Base-by-base conservation (phyloP, 371 early-diverging fungal genomes). In the Actinomortierella ambigua region DNA sequence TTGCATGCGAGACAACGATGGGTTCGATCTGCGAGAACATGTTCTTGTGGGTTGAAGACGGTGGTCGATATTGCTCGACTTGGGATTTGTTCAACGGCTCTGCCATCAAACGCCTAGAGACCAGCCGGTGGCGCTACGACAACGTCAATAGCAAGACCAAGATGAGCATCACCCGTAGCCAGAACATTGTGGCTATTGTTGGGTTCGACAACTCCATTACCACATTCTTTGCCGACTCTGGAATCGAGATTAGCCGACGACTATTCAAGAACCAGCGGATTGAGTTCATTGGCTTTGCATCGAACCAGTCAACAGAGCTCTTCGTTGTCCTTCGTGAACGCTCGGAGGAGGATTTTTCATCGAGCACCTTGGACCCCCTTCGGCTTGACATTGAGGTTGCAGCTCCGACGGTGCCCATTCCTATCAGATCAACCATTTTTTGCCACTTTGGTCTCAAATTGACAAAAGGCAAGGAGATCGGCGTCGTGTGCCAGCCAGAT, bases 1-100 rank as follows among this genome's bases (percentile, higher is more conserved):
- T 75, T 46, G 63, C 68, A 26, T 67, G 68, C 64, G 67, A 68
- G 57, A 61, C 67, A 61, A 75, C 67, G 68, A 75, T 75, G 75
- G 75, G 67, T 11, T 59, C 65, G 15, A 60, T 75, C 48, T 57
- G 68, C 48, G 64, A 54, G 55, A 60, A 61, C 53, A 68, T 54
- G 5, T 67, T 75, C 42, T 64, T 75, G 75, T 75, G 75, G 75
- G 61, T 75, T 2, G 75, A 75, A 53, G 75, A 75, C 39, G 52
- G 61, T 9, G 75, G 75, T 22, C 58, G 64, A 14, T 67, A 68
- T 22, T 75, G 75, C 29, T 67, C 75, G 13, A 67, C 67, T 48
- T 75, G 75, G 75, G 61, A 68, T 20, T 51, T 75, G 28, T 27
- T 63, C 17, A 75, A 56, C 29, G 75, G 75, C 51, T 67, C 75